Base-by-base conservation (phyloP, 1,284 basidiomycete species). In the Ceratobasidium sp. region DNA sequence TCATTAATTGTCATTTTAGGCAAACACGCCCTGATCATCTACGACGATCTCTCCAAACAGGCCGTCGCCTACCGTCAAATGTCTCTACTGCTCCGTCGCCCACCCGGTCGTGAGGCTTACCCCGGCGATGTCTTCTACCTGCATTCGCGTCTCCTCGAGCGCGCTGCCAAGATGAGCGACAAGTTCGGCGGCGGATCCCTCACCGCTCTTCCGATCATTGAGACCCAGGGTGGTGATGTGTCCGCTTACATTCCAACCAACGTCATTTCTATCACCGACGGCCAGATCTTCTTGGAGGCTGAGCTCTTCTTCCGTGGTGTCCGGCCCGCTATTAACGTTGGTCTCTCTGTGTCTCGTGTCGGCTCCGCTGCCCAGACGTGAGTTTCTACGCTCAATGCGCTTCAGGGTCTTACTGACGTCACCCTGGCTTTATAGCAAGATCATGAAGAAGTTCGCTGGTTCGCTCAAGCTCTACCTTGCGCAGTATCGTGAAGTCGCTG, bases 171-270 rank as follows among this genome's bases (percentile, higher is more conserved):
- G 92, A 98, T 99, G 94, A 97, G 92, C 89, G 94, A 98, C 80
- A 94, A 93, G 82, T 94, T 96, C 84, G 97, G 97, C 83, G 96
- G 95, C 83, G 97, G 97, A 82, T 99, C 97, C 77, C 89, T 99
- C 80, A 99, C 97, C 83, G 97, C 97, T 76, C 92, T 99, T 61
- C 97, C 97, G 81, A 96, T 99, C 86, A 99, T 99, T 84, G 97
- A 99, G 88, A 98, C 97, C 82, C 97, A 99, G 88, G 97, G 97
- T 91, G 97, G 97, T 92, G 97, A 99, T 90, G 97, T 99, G 83
- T 99, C 96, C 73, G 96, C 95, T 65, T 98, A 98, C 87, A 98
- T 98, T 81, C 81, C 82, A 74, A 87, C 86, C 82, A 87, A 88
- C 83, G 95, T 98, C 83, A 98, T 98, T 83, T 98, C 96, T 81